A percentile compares a stretch with the other conserved stretches of the same genome.
Evolutionary conservation across 129 eudicot species (phyloP).

Genomic region (Flaveria robusta): DNA sequence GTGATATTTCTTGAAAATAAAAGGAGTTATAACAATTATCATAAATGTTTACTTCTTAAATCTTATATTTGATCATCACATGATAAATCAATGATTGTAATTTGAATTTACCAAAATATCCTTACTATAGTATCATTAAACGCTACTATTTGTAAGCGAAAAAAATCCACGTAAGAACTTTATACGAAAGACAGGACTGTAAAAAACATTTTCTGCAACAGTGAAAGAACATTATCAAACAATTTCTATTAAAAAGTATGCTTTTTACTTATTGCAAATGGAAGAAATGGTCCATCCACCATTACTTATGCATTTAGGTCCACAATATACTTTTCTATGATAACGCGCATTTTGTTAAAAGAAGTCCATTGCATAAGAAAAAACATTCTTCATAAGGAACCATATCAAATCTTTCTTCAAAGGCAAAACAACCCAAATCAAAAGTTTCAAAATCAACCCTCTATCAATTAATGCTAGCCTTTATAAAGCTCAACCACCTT

Average conservation of each 20-base stretch:
- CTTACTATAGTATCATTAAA: too few relatives aligned
- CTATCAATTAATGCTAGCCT: conserved; percentile 32
- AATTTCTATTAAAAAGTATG: not conserved
- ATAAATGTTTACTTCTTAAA: too few relatives aligned
- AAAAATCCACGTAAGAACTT: not conserved
- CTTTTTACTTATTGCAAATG: not conserved
- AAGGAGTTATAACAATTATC: too few relatives aligned
- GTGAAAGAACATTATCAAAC: not conserved
- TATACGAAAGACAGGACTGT: not conserved
- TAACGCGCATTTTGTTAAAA: conserved; percentile 29
- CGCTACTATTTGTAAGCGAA: not conserved
- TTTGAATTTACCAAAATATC: too few relatives aligned
- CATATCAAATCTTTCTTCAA: conserved; percentile 40
- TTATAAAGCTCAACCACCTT: conserved; percentile 42
- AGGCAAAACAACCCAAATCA: conserved; percentile 35
- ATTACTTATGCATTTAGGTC: conserved; percentile 27
- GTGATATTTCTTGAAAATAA: too few relatives aligned
- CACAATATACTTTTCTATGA: conserved; percentile 26
- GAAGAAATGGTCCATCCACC: conserved; percentile 39
- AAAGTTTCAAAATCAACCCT: conserved; percentile 21
- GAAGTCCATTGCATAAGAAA: conserved; percentile 25
- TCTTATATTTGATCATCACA: too few relatives aligned
- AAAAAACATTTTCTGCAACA: not conserved
- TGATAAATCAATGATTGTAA: too few relatives aligned
- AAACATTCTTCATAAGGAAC: conserved; percentile 41